These are phyloP conservation scores for Pholiota microspora DNA, from an alignment of 768 basidiomycete species.

Conservation along the genomic window DNA sequence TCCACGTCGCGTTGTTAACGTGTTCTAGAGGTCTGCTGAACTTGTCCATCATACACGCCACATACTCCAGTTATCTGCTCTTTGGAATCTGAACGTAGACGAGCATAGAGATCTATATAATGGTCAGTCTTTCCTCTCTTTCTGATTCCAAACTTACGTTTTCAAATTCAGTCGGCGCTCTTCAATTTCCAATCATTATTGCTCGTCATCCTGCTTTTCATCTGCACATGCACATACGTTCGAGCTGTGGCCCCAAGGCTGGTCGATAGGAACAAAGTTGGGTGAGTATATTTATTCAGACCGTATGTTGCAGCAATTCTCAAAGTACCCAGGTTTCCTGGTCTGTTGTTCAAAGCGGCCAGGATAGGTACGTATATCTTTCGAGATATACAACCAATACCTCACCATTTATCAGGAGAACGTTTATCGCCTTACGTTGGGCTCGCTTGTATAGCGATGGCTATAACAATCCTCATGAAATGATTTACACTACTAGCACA, in stretches of 20 bases:
- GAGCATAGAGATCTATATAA: no score
- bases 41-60: no score
- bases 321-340: conserved; percentile 64
- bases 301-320: background rate
- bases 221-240: conserved; percentile 97
- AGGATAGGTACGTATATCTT: conserved; percentile 70
- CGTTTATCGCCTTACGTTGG: conserved; percentile 95
- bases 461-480: conserved; percentile 55
- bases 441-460: conserved; percentile 92
- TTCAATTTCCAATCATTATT: conserved; percentile 98
- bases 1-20: no score
- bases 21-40: no score
- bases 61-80: no score
- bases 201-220: conserved; percentile 87
- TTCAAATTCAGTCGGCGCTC: conserved; percentile 64
- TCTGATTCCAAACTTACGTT: background rate
- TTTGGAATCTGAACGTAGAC: no score
- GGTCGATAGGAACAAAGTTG: conserved; percentile 91
- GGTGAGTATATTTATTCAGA: conserved; percentile 57
- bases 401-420: conserved; percentile 59
- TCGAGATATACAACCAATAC: background rate
- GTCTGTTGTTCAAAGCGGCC: conserved; percentile 93
- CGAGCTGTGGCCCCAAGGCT: conserved; percentile 87
- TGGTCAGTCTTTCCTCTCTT: background rate
- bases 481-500: conserved; percentile 24